Conservation (phyloP, 1,284 basidiomycete species). For the Paramarasmius palmivorus region DNA sequence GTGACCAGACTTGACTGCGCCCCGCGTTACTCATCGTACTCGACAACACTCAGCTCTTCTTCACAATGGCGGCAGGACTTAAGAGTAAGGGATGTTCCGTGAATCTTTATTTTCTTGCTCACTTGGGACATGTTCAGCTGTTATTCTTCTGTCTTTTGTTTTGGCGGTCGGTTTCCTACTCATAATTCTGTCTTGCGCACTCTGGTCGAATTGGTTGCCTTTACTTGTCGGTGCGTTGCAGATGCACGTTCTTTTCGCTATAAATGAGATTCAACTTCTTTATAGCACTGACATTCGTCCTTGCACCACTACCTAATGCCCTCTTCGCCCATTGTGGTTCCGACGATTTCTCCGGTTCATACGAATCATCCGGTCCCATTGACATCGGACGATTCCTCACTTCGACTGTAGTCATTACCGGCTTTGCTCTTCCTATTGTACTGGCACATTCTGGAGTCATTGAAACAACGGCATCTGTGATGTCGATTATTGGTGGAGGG, state of each 20-base stretch:
- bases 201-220: slow-evolving; percentile 97
- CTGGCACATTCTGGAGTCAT: slow-evolving; percentile 93
- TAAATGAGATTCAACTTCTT: neutral
- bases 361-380: slow-evolving; percentile 61
- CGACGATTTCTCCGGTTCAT: slow-evolving; percentile 79
- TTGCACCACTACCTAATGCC: slow-evolving; percentile 95
- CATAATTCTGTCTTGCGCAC: slow-evolving; percentile 96
- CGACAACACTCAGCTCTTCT: slow-evolving; percentile 13
- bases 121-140: slow-evolving; percentile 53
- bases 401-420: slow-evolving; percentile 86
- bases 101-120: neutral
- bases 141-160: slow-evolving; percentile 93
- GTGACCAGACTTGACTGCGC: neutral
- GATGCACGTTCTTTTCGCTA: neutral
- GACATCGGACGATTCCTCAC: slow-evolving; percentile 94
- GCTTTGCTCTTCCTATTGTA: slow-evolving; percentile 91
- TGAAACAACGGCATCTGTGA: slow-evolving; percentile 80
- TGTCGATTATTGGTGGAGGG: slow-evolving; percentile 94
- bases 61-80: slow-evolving; percentile 48
- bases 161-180: slow-evolving; percentile 96
- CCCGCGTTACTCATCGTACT: neutral
- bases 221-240: slow-evolving; percentile 87
- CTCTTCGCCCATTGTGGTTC: slow-evolving; percentile 83
- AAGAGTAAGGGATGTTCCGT: slow-evolving; percentile 33
- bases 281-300: slow-evolving; percentile 89